Conservation (phyloP, 2,329 filamentous ascomycete genomes). For the Cordyceps javanica region DNA sequence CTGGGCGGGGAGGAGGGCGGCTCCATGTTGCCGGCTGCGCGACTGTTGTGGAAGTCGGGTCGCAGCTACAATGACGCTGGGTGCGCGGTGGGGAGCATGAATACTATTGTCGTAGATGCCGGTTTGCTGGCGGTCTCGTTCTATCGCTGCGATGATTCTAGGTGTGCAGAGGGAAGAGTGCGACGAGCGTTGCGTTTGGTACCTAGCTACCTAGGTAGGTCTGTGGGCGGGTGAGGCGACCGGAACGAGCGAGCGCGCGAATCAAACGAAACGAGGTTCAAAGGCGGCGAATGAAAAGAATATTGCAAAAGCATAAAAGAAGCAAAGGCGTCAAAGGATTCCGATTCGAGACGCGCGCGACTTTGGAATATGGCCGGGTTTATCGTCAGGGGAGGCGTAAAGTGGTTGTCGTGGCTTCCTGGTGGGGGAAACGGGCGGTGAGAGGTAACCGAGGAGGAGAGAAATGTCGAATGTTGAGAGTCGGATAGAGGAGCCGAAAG, state of each 20-base stretch:
- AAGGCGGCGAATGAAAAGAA: not conserved
- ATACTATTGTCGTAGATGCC: not conserved
- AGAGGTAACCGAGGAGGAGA: not conserved
- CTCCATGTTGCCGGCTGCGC: slow-evolving; percentile 39
- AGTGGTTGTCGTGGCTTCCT: slow-evolving; percentile 7
- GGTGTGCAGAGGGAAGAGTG: not conserved
- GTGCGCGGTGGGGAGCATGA: not conserved
- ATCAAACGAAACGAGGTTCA: not conserved
- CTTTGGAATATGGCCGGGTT: not conserved
- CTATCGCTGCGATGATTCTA: not conserved
- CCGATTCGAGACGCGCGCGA: not conserved
- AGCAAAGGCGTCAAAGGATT: not conserved
- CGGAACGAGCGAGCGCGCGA: not conserved
- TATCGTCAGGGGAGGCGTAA: slow-evolving; percentile 1
- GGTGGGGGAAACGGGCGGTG: slow-evolving; percentile 3
- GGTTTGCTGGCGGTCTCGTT: not conserved
- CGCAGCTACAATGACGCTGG: slow-evolving; percentile 9
- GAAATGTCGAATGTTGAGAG: not conserved
- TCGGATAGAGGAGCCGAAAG: not conserved
- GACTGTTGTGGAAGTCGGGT: slow-evolving; percentile 11
- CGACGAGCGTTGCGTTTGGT: not conserved
- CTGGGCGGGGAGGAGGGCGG: slow-evolving; percentile 57
- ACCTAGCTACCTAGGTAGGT: too few relatives aligned
- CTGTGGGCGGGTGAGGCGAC: not conserved
- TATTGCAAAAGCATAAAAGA: not conserved